A percentile compares a stretch with the other conserved stretches of the same genome.
These are phyloP conservation scores for Aspergillus sergii DNA, from an alignment of 2,329 filamentous ascomycete genomes.

Conservation along the genomic window DNA sequence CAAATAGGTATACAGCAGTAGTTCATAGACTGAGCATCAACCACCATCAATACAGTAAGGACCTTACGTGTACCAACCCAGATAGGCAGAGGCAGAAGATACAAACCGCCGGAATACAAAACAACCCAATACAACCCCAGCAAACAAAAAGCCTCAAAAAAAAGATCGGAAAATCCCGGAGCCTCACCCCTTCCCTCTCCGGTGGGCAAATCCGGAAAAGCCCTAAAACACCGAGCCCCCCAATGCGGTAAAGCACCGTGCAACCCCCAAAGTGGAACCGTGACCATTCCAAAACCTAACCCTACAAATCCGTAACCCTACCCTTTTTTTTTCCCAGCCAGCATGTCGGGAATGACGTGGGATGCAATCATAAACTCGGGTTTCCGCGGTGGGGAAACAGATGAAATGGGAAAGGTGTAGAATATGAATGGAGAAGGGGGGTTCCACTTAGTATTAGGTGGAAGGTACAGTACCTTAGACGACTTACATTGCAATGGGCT, in stretches of 20 bases:
- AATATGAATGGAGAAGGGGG: not conserved
- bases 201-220: constrained; percentile 28
- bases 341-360: not conserved
- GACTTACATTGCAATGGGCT: not conserved
- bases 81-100: not conserved
- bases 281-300: constrained; percentile 8
- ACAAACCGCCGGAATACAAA: not conserved
- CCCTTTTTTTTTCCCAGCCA: not conserved
- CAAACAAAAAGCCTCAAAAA: not conserved
- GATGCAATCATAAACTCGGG: not conserved
- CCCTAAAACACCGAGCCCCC: constrained; percentile 24
- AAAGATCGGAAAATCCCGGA: constrained; percentile 19
- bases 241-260: constrained; percentile 8
- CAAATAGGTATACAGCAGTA: not conserved
- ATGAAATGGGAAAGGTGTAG: not conserved
- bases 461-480: not conserved
- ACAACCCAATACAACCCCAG: not conserved
- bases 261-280: not conserved
- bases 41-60: no score
- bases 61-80: no score
- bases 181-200: not conserved
- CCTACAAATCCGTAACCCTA: constrained; percentile 2
- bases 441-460: not conserved
- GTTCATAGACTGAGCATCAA: no score
- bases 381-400: not conserved